phyloP scores from a whole-genome alignment of 208 protist genomes.

The Trypanosoma conorhini region DNA sequence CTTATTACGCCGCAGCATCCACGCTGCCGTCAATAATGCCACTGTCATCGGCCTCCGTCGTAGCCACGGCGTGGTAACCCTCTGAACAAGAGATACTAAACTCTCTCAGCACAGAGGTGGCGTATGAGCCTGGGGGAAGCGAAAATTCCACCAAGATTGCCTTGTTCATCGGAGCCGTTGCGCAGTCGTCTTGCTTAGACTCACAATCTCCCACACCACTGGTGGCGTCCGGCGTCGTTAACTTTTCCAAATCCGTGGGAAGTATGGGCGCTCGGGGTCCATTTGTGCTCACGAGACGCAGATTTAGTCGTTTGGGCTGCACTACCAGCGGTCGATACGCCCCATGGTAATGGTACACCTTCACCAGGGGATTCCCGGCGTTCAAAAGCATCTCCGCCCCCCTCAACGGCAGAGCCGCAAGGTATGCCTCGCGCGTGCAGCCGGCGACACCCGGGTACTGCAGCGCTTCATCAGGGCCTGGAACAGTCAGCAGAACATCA shows the following conservation, averaged over 20 bases:
- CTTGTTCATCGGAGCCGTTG: constrained; percentile 4
- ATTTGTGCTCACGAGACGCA: constrained; percentile 30
- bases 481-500: constrained; percentile 92
- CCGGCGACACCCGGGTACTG: constrained; percentile 57
- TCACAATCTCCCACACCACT: not conserved
- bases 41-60: not conserved
- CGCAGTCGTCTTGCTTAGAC: not conserved
- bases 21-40: not conserved
- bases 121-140: constrained; percentile 85
- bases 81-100: constrained; percentile 58
- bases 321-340: constrained; percentile 80
- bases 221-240: not conserved
- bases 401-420: constrained; percentile 24
- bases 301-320: constrained; percentile 37
- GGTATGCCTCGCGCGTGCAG: constrained; percentile 64
- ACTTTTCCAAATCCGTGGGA: constrained; percentile 61
- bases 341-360: constrained; percentile 89
- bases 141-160: constrained; percentile 66
- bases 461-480: constrained; percentile 78
- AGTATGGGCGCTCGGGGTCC: constrained; percentile 53
- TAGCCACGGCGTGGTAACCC: constrained; percentile 24
- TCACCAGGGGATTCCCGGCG: constrained; percentile 45
- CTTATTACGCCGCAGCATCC: not conserved
- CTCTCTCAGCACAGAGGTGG: constrained; percentile 84
- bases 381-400: constrained; percentile 40